These are phyloP conservation scores for Eucalyptus rudis DNA, from an alignment of 345 rosid genomes.

Conservation along the genomic window DNA sequence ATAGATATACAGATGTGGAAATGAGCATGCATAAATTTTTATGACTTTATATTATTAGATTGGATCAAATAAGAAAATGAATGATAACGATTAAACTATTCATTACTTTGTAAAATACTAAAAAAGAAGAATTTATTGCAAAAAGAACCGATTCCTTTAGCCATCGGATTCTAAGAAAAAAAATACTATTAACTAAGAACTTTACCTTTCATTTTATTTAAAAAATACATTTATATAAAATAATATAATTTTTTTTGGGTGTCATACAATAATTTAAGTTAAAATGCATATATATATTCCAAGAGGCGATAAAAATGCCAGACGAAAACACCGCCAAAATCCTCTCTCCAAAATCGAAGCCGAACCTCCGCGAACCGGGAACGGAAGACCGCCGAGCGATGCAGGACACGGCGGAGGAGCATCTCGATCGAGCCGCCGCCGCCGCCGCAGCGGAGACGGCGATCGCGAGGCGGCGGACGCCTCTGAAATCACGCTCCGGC, in stretches of 20 bases:
- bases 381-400: background rate
- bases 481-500: conserved; percentile 22
- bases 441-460: background rate
- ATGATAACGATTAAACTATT: background rate
- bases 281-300: background rate
- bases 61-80: background rate
- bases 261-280: no score
- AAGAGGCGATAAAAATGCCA: background rate
- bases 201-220: background rate
- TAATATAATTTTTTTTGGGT: no score
- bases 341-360: background rate
- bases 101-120: background rate
- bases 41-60: background rate
- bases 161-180: background rate
- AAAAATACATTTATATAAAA: background rate
- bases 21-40: background rate
- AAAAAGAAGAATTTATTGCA: background rate
- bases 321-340: background rate
- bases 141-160: background rate
- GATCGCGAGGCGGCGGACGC: conserved; percentile 18
- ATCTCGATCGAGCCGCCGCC: background rate
- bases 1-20: background rate
- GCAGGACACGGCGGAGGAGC: background rate
- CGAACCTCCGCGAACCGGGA: background rate
- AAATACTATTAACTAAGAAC: background rate